A percentile compares a stretch with the other conserved stretches of the same genome.
Evolutionary conservation across 805 yeast genomes (phyloP).

Genomic region (Kazachstania viticola): DNA sequence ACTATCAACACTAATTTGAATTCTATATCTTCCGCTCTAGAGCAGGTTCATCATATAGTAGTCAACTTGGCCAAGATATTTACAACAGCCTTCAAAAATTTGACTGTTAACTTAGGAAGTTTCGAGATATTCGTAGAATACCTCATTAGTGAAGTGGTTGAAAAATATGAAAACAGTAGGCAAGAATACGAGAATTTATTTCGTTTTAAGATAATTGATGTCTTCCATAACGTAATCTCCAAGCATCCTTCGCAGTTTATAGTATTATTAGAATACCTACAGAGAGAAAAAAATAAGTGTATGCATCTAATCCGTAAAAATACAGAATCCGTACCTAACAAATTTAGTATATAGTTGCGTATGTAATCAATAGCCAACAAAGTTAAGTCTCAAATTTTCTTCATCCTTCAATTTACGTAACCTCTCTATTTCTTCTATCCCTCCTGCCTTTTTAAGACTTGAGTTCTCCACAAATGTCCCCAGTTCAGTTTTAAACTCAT

Average conservation of each 20-base stretch:
- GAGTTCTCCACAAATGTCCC: constrained; percentile 74
- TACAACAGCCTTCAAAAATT: constrained; percentile 2
- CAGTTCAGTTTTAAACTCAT: constrained; percentile 74
- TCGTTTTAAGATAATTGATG: too few species aligned
- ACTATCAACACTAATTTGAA: constrained; percentile 18
- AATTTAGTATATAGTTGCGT: too few species aligned
- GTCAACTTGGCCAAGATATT: constrained; percentile 3
- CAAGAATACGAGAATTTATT: too few species aligned
- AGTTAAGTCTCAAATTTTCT: constrained; percentile 49
- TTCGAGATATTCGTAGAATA: constrained; percentile 1
- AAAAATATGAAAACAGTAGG: too few species aligned
- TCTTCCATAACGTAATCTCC: too few species aligned
- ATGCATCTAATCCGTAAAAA: too few species aligned
- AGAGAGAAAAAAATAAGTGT: too few species aligned
- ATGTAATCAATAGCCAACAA: too few species aligned
- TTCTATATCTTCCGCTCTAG: constrained; percentile 1
- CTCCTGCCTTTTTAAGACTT: constrained; percentile 73
- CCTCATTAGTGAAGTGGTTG: neutral
- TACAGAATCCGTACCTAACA: too few species aligned
- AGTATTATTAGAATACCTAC: too few species aligned
- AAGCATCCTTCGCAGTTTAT: too few species aligned
- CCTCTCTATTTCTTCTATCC: constrained; percentile 77
- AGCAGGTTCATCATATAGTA: constrained; percentile 5
- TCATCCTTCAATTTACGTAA: constrained; percentile 55
- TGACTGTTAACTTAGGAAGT: neutral